These are phyloP conservation scores for Colletotrichum lindemuthianum DNA, from an alignment of 2,329 filamentous ascomycete genomes.

Conservation along the genomic window DNA sequence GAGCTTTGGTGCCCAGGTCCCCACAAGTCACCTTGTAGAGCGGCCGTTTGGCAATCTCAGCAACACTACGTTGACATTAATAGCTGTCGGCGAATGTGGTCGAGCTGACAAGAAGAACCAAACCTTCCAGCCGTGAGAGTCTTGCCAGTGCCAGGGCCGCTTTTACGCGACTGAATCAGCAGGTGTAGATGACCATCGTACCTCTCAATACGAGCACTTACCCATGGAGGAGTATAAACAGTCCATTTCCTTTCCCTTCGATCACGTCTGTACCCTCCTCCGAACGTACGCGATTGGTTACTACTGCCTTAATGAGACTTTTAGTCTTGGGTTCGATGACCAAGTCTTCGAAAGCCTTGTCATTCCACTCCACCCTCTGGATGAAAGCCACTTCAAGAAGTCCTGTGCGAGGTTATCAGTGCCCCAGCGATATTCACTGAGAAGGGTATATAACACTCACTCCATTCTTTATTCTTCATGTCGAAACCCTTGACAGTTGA, in stretches of 20 bases:
- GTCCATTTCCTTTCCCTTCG: constrained; percentile 46
- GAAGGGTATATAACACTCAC: neutral
- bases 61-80: constrained; percentile 38
- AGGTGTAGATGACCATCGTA: too few relatives aligned
- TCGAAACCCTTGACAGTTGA: neutral
- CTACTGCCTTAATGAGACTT: constrained; percentile 44
- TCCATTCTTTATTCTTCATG: constrained; percentile 16
- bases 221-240: constrained; percentile 48
- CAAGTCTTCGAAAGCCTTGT: constrained; percentile 36
- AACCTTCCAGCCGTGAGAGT: constrained; percentile 48
- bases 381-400: neutral
- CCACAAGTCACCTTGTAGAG: constrained; percentile 50
- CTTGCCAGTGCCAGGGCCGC: constrained; percentile 48
- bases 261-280: constrained; percentile 42
- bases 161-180: neutral
- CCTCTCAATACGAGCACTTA: neutral
- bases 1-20: constrained; percentile 46
- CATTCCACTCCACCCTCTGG: constrained; percentile 24
- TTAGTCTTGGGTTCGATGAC: constrained; percentile 39
- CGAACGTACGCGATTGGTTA: constrained; percentile 36
- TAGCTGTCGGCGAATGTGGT: neutral
- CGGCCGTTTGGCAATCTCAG: constrained; percentile 47
- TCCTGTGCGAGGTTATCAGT: neutral
- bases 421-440: neutral
- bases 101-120: too few relatives aligned